phyloP scores from a whole-genome alignment of 2,329 filamentous ascomycete genomes.

The Trichoderma harzianum region DNA sequence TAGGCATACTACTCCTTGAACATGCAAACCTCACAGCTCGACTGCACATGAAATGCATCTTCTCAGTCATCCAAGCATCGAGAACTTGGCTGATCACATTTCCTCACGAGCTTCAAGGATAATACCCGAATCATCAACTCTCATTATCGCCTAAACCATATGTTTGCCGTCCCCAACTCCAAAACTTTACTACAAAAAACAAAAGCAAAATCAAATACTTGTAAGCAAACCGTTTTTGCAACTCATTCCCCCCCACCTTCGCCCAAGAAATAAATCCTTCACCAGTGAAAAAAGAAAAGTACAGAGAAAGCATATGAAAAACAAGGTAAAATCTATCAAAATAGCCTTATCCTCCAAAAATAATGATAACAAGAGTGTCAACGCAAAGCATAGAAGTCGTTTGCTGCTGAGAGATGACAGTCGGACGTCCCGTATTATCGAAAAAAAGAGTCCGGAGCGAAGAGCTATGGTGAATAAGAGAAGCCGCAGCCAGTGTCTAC shows the following conservation, averaged over 20 bases:
- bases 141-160: slow-evolving; percentile 7
- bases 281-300: not conserved
- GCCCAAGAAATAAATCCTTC: not conserved
- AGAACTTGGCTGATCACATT: not conserved
- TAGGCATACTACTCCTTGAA: not conserved
- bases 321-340: not conserved
- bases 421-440: not conserved
- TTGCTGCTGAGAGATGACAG: not conserved
- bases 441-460: not conserved
- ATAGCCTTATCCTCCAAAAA: not conserved
- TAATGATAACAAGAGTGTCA: not conserved
- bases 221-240: slow-evolving; percentile 9
- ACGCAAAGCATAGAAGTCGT: not conserved
- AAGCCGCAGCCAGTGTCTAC: not conserved
- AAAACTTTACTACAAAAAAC: slow-evolving; percentile 4
- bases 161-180: slow-evolving; percentile 3
- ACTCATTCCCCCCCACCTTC: not conserved
- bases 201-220: not conserved
- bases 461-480: not conserved
- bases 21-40: not conserved
- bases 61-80: not conserved
- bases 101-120: not conserved
- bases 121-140: not conserved
- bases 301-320: not conserved
- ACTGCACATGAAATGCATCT: not conserved